These are phyloP conservation scores for Epichloe scottii DNA, from an alignment of 2,329 filamentous ascomycete species.

Conservation along the genomic window DNA sequence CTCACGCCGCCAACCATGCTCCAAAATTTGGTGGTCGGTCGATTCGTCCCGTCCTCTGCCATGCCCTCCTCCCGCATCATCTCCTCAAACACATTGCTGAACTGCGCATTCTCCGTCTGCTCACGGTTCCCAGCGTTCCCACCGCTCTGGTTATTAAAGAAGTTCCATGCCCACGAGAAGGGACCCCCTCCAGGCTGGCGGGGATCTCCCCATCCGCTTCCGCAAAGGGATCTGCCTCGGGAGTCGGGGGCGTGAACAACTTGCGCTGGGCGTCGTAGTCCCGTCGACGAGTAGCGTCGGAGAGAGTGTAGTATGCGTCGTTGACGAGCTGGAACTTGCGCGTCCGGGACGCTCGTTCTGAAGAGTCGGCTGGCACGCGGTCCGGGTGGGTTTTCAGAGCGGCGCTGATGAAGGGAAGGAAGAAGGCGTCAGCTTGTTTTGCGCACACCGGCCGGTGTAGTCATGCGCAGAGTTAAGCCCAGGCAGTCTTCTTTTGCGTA, in stretches of 20 bases:
- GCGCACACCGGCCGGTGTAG: too few relatives aligned
- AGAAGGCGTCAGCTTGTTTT: too few relatives aligned
- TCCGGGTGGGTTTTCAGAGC: slow-evolving; percentile 91
- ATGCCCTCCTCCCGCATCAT: slow-evolving; percentile 81
- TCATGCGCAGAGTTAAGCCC: too few relatives aligned
- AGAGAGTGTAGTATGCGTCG: slow-evolving; percentile 86
- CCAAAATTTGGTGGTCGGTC: slow-evolving; percentile 69
- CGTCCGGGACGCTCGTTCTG: slow-evolving; percentile 70
- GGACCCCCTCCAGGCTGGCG: slow-evolving; percentile 31
- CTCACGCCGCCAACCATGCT: slow-evolving; percentile 71
- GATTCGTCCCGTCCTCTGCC: slow-evolving; percentile 52
- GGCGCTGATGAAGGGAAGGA: slow-evolving; percentile 37
- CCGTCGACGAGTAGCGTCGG: slow-evolving; percentile 59
- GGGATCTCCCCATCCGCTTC: slow-evolving; percentile 31
- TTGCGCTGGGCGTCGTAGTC: slow-evolving; percentile 66
- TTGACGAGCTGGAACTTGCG: slow-evolving; percentile 85
- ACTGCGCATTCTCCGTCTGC: slow-evolving; percentile 63
- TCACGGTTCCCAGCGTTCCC: slow-evolving; percentile 25
- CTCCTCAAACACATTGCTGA: slow-evolving; percentile 78
- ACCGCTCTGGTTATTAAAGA: slow-evolving; percentile 30
- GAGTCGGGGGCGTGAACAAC: slow-evolving; percentile 16
- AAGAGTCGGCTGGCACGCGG: slow-evolving; percentile 70
- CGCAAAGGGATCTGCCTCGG: slow-evolving; percentile 30
- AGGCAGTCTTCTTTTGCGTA: slow-evolving; percentile 19
- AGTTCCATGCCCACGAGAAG: slow-evolving; percentile 70